phyloP scores from a whole-genome alignment of 495 filamentous ascomycete genomes.

The Evernia prunastri region DNA sequence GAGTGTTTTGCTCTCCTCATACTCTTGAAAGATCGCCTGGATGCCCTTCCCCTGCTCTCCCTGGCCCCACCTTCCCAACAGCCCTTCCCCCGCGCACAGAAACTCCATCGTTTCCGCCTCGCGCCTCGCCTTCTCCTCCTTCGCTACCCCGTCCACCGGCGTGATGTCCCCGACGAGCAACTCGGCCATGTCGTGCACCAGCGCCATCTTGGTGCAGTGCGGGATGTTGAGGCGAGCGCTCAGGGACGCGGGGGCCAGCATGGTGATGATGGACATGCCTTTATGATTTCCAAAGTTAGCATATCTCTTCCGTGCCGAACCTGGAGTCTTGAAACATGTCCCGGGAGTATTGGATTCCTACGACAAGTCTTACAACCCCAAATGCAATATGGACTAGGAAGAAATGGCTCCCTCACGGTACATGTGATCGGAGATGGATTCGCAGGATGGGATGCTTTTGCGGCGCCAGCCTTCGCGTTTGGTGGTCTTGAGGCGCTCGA shows the following conservation, averaged over 20 bases:
- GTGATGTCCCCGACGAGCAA: slow-evolving; percentile 93
- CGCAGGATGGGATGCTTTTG: slow-evolving; percentile 64
- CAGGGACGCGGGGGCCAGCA: slow-evolving; percentile 80
- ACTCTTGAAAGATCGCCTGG: slow-evolving; percentile 79
- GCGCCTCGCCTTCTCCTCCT: slow-evolving; percentile 75
- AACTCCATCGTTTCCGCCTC: slow-evolving; percentile 88
- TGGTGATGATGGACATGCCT: slow-evolving; percentile 93
- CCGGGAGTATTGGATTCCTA: too few relatives aligned
- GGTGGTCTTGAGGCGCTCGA: slow-evolving; percentile 88
- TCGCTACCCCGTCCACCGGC: slow-evolving; percentile 62
- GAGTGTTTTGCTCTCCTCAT: slow-evolving; percentile 75
- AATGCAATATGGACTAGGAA: too few relatives aligned
- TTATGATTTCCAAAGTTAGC: too few relatives aligned
- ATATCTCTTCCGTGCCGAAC: too few relatives aligned
- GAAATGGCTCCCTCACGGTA: too few relatives aligned
- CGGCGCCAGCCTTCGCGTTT: slow-evolving; percentile 94
- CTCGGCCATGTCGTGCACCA: slow-evolving; percentile 98
- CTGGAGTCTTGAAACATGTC: too few relatives aligned
- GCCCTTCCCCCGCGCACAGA: slow-evolving; percentile 48
- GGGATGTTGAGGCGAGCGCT: slow-evolving; percentile 62
- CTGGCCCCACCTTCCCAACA: slow-evolving; percentile 48
- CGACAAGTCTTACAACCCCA: too few relatives aligned
- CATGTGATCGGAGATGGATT: slow-evolving; percentile 98
- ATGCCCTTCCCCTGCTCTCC: slow-evolving; percentile 52
- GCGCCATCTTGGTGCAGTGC: slow-evolving; percentile 85